Percentiles rank a stretch among this genome's conserved stretches.
phyloP scores from a whole-genome alignment of 2,329 filamentous ascomycete species.

The Calonectria leucothoes region DNA sequence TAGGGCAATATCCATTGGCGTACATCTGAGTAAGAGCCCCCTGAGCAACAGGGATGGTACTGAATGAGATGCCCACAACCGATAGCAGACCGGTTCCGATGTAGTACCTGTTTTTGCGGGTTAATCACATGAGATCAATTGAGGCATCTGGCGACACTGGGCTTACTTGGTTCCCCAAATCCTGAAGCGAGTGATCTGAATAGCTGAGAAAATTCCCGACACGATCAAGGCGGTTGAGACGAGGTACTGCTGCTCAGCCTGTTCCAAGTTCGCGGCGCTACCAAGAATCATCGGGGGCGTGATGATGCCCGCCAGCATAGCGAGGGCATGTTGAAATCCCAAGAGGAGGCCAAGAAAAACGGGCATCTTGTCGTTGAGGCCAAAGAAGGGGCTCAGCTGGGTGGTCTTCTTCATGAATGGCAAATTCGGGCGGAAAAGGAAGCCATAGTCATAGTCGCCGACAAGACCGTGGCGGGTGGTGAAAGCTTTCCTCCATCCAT shows the following conservation, averaged over 20 bases:
- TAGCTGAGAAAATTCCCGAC: constrained; percentile 77
- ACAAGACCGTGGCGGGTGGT: constrained; percentile 78
- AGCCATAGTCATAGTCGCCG: constrained; percentile 90
- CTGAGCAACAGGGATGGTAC: constrained; percentile 57
- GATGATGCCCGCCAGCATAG: constrained; percentile 82
- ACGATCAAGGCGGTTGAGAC: constrained; percentile 84
- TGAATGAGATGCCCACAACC: constrained; percentile 72
- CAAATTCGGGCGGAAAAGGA: constrained; percentile 84
- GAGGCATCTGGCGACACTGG: neutral
- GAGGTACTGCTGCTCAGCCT: constrained; percentile 76
- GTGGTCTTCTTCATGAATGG: constrained; percentile 78
- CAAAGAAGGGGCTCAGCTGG: constrained; percentile 78
- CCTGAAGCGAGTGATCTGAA: constrained; percentile 84
- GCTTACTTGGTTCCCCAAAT: constrained; percentile 72
- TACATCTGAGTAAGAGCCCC: constrained; percentile 85
- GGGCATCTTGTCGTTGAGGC: constrained; percentile 83
- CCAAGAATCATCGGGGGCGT: constrained; percentile 81
- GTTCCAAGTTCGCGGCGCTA: constrained; percentile 71
- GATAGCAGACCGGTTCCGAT: constrained; percentile 84
- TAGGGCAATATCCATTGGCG: constrained; percentile 74
- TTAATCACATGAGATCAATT: neutral
- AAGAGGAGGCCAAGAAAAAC: constrained; percentile 79
- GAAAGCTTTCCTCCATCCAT: constrained; percentile 53
- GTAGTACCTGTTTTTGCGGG: constrained; percentile 67
- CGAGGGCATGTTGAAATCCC: constrained; percentile 82